Evolutionary conservation across 2,329 filamentous ascomycete genomes (phyloP).

Genomic region (Phialocephala subalpina): DNA sequence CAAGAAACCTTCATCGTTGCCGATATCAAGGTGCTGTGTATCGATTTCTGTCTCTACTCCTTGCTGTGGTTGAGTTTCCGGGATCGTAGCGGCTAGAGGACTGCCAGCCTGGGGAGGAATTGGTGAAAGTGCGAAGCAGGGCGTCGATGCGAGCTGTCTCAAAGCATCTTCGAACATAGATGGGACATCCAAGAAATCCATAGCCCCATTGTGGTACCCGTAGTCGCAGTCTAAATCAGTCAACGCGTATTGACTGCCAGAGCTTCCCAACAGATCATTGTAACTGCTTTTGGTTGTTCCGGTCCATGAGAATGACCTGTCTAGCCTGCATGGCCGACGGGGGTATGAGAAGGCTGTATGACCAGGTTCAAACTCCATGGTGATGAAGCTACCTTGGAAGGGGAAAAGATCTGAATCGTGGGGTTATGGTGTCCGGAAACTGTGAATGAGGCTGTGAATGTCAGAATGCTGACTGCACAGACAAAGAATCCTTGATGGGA

Average conservation of each 20-base stretch:
- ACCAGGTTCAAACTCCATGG: conserved; percentile 6
- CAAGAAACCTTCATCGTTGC: neutral
- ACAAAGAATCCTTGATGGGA: neutral
- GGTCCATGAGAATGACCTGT: conserved; percentile 4
- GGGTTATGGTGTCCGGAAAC: no score
- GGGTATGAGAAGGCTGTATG: conserved; percentile 4
- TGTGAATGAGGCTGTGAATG: neutral
- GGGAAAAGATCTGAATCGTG: neutral
- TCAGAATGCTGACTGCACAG: neutral
- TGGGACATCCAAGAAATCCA: conserved; percentile 1
- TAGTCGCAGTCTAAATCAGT: neutral
- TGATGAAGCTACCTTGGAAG: neutral
- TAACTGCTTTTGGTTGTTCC: conserved; percentile 1
- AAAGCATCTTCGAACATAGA: conserved; percentile 14
- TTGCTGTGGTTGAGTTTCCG: neutral
- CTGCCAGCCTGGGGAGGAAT: neutral
- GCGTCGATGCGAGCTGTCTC: neutral
- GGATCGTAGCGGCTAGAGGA: neutral
- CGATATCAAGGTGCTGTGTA: neutral
- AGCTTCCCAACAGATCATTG: neutral
- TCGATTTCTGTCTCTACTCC: neutral
- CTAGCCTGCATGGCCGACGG: conserved; percentile 3
- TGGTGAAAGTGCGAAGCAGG: neutral
- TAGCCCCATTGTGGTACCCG: neutral
- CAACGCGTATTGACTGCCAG: neutral